A percentile compares a stretch with the other conserved stretches of the same genome.
phyloP scores from a whole-genome alignment of 1,284 basidiomycete genomes.

The Ganoderma meredithae region DNA sequence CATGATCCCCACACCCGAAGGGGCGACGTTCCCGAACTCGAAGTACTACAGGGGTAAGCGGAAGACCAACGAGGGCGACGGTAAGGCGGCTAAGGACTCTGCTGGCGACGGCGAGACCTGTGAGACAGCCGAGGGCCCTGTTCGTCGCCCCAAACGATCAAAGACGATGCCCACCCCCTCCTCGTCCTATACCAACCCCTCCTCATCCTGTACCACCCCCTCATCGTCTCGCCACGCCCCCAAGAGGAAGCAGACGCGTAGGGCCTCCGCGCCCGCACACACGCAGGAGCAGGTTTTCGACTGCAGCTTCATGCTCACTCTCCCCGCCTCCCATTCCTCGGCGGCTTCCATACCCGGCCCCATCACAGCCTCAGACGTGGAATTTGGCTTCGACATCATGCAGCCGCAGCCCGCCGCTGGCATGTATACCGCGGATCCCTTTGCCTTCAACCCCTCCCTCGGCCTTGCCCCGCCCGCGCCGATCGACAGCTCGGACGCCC shows the following conservation, averaged over 20 bases:
- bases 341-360: background rate
- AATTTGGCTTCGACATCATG: background rate
- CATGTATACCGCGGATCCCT: background rate
- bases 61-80: background rate
- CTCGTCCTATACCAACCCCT: no score
- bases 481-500: background rate
- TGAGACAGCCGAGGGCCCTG: background rate
- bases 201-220: no score
- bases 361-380: background rate
- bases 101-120: no score
- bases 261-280: background rate
- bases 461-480: background rate
- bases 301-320: background rate
- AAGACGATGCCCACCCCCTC: background rate
- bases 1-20: no score
- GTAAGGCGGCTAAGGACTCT: no score
- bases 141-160: background rate
- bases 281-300: background rate
- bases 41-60: background rate
- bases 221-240: background rate
- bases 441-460: background rate
- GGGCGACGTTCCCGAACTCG: background rate
- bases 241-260: background rate
- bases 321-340: background rate
- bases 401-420: background rate